These are phyloP conservation scores for Mycena filopes DNA, from an alignment of 768 basidiomycete genomes.

Conservation along the genomic window DNA sequence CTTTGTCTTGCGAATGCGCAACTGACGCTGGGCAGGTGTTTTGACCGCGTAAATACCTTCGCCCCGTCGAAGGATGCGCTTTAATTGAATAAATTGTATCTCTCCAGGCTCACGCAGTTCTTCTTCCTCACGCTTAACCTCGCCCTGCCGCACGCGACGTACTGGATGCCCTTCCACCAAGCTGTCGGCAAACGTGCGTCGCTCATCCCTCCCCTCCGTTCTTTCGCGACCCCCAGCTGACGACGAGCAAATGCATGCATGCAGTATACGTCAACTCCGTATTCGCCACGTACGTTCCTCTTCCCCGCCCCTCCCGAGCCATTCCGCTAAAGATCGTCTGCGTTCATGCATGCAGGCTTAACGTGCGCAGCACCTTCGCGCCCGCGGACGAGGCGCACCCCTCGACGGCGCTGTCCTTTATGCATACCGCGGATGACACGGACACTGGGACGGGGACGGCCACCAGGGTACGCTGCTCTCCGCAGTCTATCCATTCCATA, in stretches of 20 bases:
- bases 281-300: conserved; percentile 16
- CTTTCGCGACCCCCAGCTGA: too few relatives aligned
- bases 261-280: conserved; percentile 33
- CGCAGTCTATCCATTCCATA: too few relatives aligned
- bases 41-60: conserved; percentile 19
- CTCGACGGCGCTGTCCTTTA: not conserved
- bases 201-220: too few relatives aligned
- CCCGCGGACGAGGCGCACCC: not conserved
- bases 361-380: conserved; percentile 18
- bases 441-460: not conserved
- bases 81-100: too few relatives aligned
- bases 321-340: not conserved
- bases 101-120: conserved; percentile 21
- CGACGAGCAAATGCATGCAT: too few relatives aligned
- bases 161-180: conserved; percentile 30
- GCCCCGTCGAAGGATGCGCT: not conserved
- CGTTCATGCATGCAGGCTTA: conserved; percentile 1
- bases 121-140: conserved; percentile 24
- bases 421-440: not conserved
- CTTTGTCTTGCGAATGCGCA: not conserved
- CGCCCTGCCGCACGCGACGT: conserved; percentile 22
- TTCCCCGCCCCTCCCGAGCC: not conserved
- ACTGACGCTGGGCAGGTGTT: conserved; percentile 13
- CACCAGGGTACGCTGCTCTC: not conserved
- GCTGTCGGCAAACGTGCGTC: conserved; percentile 29